Percentiles rank a stretch among this genome's conserved stretches.
These are phyloP conservation scores for Juglanconis sp. DNA, from an alignment of 2,329 filamentous ascomycete species.

Conservation along the genomic window DNA sequence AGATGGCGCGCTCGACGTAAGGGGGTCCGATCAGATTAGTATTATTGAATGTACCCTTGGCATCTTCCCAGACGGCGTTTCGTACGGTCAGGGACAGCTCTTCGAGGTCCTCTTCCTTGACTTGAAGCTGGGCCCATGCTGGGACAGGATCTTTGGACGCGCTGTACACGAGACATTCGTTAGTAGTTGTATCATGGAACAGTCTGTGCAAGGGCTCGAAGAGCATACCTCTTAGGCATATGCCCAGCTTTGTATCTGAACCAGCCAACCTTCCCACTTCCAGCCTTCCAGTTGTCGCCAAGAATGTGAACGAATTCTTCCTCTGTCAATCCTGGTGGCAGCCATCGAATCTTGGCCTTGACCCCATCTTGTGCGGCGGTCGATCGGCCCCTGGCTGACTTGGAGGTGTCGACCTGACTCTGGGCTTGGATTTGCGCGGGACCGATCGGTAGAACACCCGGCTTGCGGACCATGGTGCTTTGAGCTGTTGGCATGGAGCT, in stretches of 20 bases:
- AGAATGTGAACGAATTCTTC: slow-evolving; percentile 70
- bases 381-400: slow-evolving; percentile 43
- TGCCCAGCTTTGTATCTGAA: slow-evolving; percentile 65
- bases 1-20: slow-evolving; percentile 75
- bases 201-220: not conserved
- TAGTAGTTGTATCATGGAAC: slow-evolving; percentile 1
- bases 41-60: slow-evolving; percentile 70
- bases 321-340: slow-evolving; percentile 82
- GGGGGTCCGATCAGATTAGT: slow-evolving; percentile 75
- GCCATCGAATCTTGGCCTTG: slow-evolving; percentile 79
- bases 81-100: slow-evolving; percentile 69
- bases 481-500: slow-evolving; percentile 25
- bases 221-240: slow-evolving; percentile 74
- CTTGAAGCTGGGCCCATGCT: slow-evolving; percentile 76
- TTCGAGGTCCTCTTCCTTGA: slow-evolving; percentile 67
- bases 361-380: slow-evolving; percentile 48
- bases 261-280: slow-evolving; percentile 84
- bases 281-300: slow-evolving; percentile 76
- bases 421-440: slow-evolving; percentile 35
- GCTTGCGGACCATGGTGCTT: slow-evolving; percentile 31
- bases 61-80: slow-evolving; percentile 71
- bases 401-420: slow-evolving; percentile 33
- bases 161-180: slow-evolving; percentile 38
- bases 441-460: slow-evolving; percentile 51
- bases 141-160: slow-evolving; percentile 82